Evolutionary conservation across 2,329 filamentous ascomycete genomes (phyloP).

Genomic region (Fusarium sp.): DNA sequence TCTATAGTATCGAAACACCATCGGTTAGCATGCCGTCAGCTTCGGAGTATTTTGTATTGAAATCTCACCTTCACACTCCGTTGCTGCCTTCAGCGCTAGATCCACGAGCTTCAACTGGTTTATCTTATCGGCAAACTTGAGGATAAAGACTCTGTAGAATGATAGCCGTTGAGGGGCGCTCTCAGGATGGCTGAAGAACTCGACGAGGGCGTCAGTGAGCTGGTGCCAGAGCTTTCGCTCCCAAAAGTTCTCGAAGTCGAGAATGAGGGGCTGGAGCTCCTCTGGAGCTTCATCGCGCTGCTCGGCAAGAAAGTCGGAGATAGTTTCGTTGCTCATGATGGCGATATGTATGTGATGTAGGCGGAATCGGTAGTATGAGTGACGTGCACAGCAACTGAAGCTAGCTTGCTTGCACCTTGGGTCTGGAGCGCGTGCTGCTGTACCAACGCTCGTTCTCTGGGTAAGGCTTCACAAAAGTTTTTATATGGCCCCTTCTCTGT

Average conservation of each 20-base stretch:
- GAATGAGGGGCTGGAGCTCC: constrained; percentile 87
- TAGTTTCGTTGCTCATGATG: constrained; percentile 85
- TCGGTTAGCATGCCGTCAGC: constrained; percentile 25
- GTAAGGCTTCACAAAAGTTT: not conserved
- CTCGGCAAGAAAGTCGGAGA: constrained; percentile 91
- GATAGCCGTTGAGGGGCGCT: constrained; percentile 87
- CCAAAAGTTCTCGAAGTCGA: constrained; percentile 96
- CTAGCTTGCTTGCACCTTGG: constrained; percentile 43
- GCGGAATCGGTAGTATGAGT: constrained; percentile 25
- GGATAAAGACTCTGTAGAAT: constrained; percentile 94
- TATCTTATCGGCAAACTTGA: constrained; percentile 98
- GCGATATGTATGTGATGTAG: constrained; percentile 30
- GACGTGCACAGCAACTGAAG: constrained; percentile 42
- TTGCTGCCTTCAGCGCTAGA: constrained; percentile 86
- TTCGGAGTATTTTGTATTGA: constrained; percentile 14
- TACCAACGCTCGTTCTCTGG: not conserved
- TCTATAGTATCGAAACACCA: constrained; percentile 64
- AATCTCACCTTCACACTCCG: constrained; percentile 81
- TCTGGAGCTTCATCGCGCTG: constrained; percentile 90
- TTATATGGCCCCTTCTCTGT: not conserved
- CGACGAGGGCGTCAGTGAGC: constrained; percentile 87
- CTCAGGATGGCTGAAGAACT: constrained; percentile 86
- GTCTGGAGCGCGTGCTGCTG: constrained; percentile 14
- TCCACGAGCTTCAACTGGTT: constrained; percentile 98
- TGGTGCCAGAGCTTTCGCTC: constrained; percentile 99